Evolutionary conservation across 306 rosid genomes (phyloP), one percentile per base, ranked within the genome.

Genomic region (Erythrophleum fordii): DNA sequence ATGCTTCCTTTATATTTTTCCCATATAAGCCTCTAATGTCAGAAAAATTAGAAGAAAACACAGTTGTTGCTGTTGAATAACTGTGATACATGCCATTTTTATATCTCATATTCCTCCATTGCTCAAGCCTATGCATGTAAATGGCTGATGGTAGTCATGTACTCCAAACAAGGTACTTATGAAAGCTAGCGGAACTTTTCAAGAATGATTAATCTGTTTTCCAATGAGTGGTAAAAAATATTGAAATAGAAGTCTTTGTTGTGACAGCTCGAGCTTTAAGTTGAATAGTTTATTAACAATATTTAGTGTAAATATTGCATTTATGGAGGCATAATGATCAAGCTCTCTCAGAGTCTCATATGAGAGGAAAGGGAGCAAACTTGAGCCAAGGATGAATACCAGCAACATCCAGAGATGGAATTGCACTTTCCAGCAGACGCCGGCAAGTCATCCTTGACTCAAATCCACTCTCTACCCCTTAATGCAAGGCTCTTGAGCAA

Each of bases 391-490:
- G 77, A 87, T 76, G 28, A 59, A 71, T 11, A n/a, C 90, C 55
- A 16, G 80, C 82, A 60, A 61, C 22, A 31, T 60, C 73, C 67
- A 26, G 77, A 25, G 9, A 72, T 12, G 34, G 45, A 66, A 49
- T 49, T 13, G 1, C 53, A 4, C 6, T 39, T 76, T 82, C 10
- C 8, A 37, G 75, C 76, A 11, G 11, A 70, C 45, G 74, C 80
- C 88, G 83, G 80, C 83, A 80, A 80, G 87, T 77, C 87, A 84
- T 84, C 82, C 84, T 56, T 61, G 76, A 41, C 87, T 80, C 87
- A 35, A 64, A 44, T 80, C 58, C 56, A 74, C 87, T 80, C 82
- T 72, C 44, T 64, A 31, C 78, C 84, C 8, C 69, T 44, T 72
- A 80, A 76, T 64, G 73, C 77, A 72, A 76, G 80, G 31, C 78